These are phyloP conservation scores for Achaetomiella virescens DNA, from an alignment of 495 filamentous ascomycete species.

Conservation along the genomic window DNA sequence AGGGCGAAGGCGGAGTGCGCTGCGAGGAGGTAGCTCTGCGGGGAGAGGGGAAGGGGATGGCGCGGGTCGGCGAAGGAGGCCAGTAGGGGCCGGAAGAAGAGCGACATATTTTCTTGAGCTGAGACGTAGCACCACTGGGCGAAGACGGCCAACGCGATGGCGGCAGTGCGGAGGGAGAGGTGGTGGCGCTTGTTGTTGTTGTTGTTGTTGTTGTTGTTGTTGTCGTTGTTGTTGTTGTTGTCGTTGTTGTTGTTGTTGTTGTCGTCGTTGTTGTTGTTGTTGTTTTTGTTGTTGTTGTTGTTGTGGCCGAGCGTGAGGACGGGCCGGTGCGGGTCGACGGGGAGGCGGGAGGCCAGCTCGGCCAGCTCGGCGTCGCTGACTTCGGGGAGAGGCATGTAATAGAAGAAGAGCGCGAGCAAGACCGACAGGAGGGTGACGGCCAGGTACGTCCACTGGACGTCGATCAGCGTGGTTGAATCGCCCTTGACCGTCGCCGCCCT, in stretches of 20 bases:
- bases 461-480: constrained; percentile 39
- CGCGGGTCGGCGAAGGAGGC: constrained; percentile 22
- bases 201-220: too few species aligned
- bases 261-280: too few species aligned
- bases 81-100: constrained; percentile 54
- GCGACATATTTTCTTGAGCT: constrained; percentile 62
- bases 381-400: constrained; percentile 52
- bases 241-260: too few species aligned
- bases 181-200: too few species aligned
- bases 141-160: constrained; percentile 55
- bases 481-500: neutral
- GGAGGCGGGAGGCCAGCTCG: constrained; percentile 35
- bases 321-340: constrained; percentile 34
- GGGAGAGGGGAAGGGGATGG: constrained; percentile 46
- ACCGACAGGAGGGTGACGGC: constrained; percentile 68
- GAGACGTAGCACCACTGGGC: constrained; percentile 72
- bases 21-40: constrained; percentile 45
- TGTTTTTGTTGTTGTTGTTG: too few species aligned
- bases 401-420: constrained; percentile 53
- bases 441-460: constrained; percentile 75
- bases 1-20: constrained; percentile 43
- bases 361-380: constrained; percentile 47
- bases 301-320: constrained; percentile 18
- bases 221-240: too few species aligned
- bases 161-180: constrained; percentile 34